Base-by-base conservation (phyloP, 768 basidiomycete genomes). In the Pleurotus tuber-regium region DNA sequence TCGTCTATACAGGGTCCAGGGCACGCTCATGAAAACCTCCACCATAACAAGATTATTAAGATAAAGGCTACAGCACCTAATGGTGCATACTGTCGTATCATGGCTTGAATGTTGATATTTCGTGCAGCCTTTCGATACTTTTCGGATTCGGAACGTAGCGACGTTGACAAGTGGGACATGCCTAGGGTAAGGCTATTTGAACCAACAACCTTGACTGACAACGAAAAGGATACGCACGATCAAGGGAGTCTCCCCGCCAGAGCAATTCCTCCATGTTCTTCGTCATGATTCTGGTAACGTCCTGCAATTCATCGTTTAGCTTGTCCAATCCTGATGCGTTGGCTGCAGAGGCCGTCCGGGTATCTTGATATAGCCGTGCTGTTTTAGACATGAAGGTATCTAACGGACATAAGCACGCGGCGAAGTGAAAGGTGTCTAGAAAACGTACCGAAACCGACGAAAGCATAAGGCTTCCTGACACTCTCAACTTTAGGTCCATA, bases 311-410 rank as follows among this genome's bases (percentile, higher is more conserved):
- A 61, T 93, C 94, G 62, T 98, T 98, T 40, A 99, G 75, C 68
- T 79, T 87, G 66, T 94, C 92, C 50, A 99, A 67, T 49, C 81
- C 79, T 10, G 84, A 86, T 51, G 75, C 61, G 16, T 73, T 78
- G 18, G 86, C 77, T 18, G 87, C 85, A 53, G 68, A 83, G 18
- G 89, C 89, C 42, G 92, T 91, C 58, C 95, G 82, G 40, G 95
- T 92, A 67, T 99, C 97, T 58, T 85, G 85, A 69, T 99, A 99
- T 38, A 98, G 76, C 43, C 96, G 84, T 3, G 95, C 90, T 2
- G 97, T 98, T 69, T 97, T 98, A 36, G 90, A 90, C 86, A 99
- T 99, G 71, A 99, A 99, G 0, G 96, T 98, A 64, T 99, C 97
- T 98, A 55, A 2, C 18, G 21, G 14, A 2, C 12, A 21, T 18